Conservation (phyloP, 2,329 filamentous ascomycete genomes). For the Xylaria sp. region DNA sequence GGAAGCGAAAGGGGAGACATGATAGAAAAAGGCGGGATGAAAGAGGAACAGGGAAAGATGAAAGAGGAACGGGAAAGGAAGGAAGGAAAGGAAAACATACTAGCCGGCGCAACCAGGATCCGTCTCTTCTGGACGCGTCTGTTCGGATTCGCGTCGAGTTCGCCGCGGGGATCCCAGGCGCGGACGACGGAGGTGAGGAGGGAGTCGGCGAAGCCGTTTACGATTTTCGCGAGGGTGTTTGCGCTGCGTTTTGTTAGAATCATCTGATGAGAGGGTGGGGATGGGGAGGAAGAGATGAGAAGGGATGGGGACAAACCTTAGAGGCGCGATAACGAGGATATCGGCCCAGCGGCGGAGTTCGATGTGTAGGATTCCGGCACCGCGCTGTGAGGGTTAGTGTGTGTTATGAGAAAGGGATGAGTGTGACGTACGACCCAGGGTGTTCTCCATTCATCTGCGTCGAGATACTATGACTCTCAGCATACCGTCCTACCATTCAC, state of each 20-base stretch:
- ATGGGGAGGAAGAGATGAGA: not conserved
- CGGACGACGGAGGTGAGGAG: conserved; percentile 69
- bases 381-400: conserved; percentile 40
- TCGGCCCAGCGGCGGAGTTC: conserved; percentile 76
- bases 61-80: not conserved
- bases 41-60: not conserved
- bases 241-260: conserved; percentile 45
- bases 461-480: conserved; percentile 49
- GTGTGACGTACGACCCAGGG: conserved; percentile 55
- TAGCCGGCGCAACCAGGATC: conserved; percentile 64
- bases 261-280: too few species aligned
- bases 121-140: conserved; percentile 45
- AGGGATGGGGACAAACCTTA: conserved; percentile 34
- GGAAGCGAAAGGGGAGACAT: too few species aligned
- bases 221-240: conserved; percentile 81
- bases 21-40: too few species aligned
- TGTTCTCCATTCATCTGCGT: conserved; percentile 78
- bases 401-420: not conserved
- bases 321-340: conserved; percentile 70
- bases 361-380: conserved; percentile 81
- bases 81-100: conserved; percentile 12
- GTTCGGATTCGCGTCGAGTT: conserved; percentile 42
- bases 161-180: conserved; percentile 78
- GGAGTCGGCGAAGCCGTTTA: conserved; percentile 70
- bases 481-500: not conserved